Conservation (phyloP, 306 rosid genomes). For the Prinsepia uniflora region DNA sequence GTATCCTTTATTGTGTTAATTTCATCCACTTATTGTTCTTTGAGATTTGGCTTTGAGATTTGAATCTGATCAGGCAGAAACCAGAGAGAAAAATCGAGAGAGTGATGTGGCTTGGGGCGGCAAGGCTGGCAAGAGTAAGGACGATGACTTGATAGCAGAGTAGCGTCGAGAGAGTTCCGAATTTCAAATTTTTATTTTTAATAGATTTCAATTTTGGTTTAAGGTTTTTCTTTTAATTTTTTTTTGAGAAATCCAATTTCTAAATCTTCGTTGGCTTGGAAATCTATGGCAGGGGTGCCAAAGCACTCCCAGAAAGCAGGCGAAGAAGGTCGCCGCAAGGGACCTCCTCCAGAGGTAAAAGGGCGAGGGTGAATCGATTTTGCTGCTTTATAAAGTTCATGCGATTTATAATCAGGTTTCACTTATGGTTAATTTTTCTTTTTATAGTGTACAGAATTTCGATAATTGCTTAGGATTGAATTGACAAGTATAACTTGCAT, state of each 20-base stretch:
- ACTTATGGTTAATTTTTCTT: too few species aligned
- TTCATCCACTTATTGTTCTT: neutral
- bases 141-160: slow-evolving; percentile 55
- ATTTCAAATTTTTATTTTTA: neutral
- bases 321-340: slow-evolving; percentile 49
- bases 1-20: slow-evolving; percentile 13
- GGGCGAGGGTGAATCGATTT: neutral
- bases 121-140: slow-evolving; percentile 37
- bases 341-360: slow-evolving; percentile 35
- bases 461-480: too few species aligned
- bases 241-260: neutral
- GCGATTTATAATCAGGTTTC: too few species aligned
- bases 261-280: neutral
- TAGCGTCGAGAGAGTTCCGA: slow-evolving; percentile 60
- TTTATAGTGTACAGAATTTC: too few species aligned
- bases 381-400: too few species aligned
- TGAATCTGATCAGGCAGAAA: slow-evolving; percentile 40
- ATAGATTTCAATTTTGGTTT: neutral
- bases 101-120: slow-evolving; percentile 31
- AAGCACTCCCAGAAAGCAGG: slow-evolving; percentile 47
- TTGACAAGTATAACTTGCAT: too few species aligned
- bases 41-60: slow-evolving; percentile 17
- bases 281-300: slow-evolving; percentile 36
- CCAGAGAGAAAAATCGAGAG: slow-evolving; percentile 50
- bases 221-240: too few species aligned